phyloP scores from a whole-genome alignment of 306 rosid species.

The Mimosa pudica region DNA sequence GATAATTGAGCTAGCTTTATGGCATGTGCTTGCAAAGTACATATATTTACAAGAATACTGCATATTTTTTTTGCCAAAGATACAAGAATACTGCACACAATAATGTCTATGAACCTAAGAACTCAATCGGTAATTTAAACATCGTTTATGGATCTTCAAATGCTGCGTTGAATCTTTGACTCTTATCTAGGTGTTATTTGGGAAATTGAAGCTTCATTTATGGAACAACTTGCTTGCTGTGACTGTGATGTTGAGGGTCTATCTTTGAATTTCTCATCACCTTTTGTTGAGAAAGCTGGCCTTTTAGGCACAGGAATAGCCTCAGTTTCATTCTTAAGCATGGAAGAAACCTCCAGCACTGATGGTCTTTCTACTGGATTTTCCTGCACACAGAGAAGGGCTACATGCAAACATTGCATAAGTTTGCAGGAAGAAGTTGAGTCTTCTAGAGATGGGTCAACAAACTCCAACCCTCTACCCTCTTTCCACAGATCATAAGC shows the following conservation, averaged over 20 bases:
- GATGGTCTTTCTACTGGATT: slow-evolving; percentile 47
- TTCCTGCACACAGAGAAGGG: slow-evolving; percentile 52
- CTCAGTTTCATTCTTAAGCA: slow-evolving; percentile 42
- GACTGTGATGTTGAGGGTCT: neutral
- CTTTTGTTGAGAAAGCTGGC: slow-evolving; percentile 40
- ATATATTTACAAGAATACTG: neutral
- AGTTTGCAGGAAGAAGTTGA: slow-evolving; percentile 36
- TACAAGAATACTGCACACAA: neutral
- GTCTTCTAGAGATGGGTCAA: slow-evolving; percentile 50
- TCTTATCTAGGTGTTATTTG: neutral
- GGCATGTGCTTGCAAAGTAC: neutral
- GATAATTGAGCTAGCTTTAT: neutral
- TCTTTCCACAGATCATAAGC: slow-evolving; percentile 38
- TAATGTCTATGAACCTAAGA: neutral
- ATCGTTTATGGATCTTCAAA: neutral
- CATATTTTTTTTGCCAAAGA: neutral
- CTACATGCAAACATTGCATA: slow-evolving; percentile 48
- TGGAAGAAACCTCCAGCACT: slow-evolving; percentile 50
- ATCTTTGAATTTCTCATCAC: neutral
- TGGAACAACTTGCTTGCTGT: neutral
- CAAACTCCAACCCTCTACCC: slow-evolving; percentile 37
- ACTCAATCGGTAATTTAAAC: neutral
- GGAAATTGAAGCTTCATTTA: slow-evolving; percentile 3
- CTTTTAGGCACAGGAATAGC: slow-evolving; percentile 37
- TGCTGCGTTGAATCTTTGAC: neutral